Evolutionary conservation across 2,329 filamentous ascomycete genomes (phyloP).

Genomic region (Fusarium sp.): DNA sequence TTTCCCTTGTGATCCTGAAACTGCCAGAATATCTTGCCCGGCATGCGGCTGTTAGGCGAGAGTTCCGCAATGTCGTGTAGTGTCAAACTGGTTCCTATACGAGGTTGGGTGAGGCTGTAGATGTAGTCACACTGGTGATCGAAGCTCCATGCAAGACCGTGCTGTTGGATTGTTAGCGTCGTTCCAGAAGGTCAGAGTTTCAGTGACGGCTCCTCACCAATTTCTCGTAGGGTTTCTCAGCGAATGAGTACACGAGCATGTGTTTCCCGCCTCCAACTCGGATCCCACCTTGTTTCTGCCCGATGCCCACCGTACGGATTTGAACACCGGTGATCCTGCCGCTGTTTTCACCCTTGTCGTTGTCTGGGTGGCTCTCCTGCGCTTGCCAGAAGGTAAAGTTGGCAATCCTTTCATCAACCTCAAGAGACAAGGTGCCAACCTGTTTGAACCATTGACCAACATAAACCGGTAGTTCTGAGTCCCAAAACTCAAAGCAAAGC

Average conservation of each 20-base stretch:
- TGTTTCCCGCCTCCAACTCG: background rate
- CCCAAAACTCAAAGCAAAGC: slow-evolving; percentile 14
- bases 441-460: slow-evolving; percentile 14
- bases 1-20: background rate
- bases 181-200: background rate
- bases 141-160: background rate
- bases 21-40: slow-evolving; percentile 9
- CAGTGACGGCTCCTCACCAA: background rate
- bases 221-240: background rate
- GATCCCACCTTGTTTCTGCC: too few relatives aligned
- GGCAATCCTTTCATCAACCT: background rate
- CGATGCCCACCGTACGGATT: too few relatives aligned
- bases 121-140: background rate
- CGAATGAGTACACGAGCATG: background rate
- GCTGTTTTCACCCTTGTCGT: background rate
- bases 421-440: background rate
- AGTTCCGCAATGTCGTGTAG: background rate
- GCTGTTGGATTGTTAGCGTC: background rate
- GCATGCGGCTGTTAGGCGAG: background rate
- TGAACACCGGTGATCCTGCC: background rate
- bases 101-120: background rate
- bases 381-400: slow-evolving; percentile 4
- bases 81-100: background rate
- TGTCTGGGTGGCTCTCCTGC: background rate
- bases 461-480: background rate